Percentiles rank a stretch among this genome's conserved stretches.
These are phyloP conservation scores for Agarophyton chilense DNA, from an alignment of 23 red algal species.

Conservation along the genomic window DNA sequence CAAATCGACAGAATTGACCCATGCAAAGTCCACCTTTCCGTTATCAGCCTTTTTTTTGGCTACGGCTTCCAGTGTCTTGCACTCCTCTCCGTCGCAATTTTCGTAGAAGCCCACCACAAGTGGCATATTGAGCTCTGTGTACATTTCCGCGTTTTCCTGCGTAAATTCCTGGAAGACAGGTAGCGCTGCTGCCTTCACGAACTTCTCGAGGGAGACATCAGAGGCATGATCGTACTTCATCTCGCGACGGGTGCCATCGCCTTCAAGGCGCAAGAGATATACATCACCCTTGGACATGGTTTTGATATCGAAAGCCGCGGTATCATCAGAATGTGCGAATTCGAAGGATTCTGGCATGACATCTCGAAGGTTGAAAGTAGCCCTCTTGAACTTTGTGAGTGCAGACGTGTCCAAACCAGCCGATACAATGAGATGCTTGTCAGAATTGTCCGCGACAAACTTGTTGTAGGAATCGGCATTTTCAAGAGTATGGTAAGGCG, in stretches of 20 bases:
- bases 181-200: conserved; percentile 51
- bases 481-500: conserved; percentile 46
- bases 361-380: conserved; percentile 63
- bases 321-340: conserved; percentile 14
- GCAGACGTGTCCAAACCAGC: neutral
- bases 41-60: conserved; percentile 66
- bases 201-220: conserved; percentile 50
- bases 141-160: conserved; percentile 75
- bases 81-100: conserved; percentile 43
- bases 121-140: conserved; percentile 67
- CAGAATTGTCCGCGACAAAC: conserved; percentile 41
- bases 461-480: conserved; percentile 33
- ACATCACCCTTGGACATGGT: conserved; percentile 32
- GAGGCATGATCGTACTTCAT: conserved; percentile 48
- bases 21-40: conserved; percentile 70
- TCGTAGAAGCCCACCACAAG: conserved; percentile 72
- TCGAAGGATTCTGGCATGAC: conserved; percentile 64
- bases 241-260: conserved; percentile 21
- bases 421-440: conserved; percentile 37
- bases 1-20: conserved; percentile 61
- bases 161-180: conserved; percentile 78
- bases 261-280: conserved; percentile 32
- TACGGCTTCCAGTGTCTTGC: conserved; percentile 50
- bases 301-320: conserved; percentile 19
- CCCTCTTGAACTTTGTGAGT: conserved; percentile 45